These are phyloP conservation scores for Trametes polyzona DNA, from an alignment of 1,284 basidiomycete genomes.

Conservation along the genomic window DNA sequence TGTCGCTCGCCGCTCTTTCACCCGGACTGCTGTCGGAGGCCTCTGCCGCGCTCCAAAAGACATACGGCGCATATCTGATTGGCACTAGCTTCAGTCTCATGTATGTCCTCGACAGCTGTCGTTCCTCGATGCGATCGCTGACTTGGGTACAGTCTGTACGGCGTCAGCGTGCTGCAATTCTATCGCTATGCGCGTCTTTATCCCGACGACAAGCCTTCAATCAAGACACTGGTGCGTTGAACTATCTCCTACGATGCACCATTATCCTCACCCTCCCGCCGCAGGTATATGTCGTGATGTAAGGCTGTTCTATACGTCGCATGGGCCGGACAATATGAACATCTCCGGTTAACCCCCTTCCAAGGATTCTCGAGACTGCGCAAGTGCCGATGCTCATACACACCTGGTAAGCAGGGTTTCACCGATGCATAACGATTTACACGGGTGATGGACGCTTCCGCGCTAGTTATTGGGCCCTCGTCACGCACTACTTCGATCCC, in stretches of 20 bases:
- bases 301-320: too few relatives aligned
- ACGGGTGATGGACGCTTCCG: too few relatives aligned
- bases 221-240: constrained; percentile 5
- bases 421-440: too few relatives aligned
- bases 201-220: constrained; percentile 4
- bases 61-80: not conserved
- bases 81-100: not conserved
- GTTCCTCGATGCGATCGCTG: too few relatives aligned
- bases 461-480: not conserved
- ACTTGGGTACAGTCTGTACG: constrained; percentile 3
- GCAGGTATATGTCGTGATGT: not conserved
- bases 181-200: constrained; percentile 17
- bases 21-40: not conserved
- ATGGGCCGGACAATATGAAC: too few relatives aligned
- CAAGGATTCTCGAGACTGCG: not conserved
- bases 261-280: not conserved
- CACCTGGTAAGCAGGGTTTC: too few relatives aligned
- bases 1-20: not conserved
- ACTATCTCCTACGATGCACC: not conserved
- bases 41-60: not conserved
- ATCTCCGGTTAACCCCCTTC: not conserved
- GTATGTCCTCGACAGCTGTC: too few relatives aligned
- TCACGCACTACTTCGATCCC: not conserved
- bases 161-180: constrained; percentile 8
- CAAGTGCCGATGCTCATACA: not conserved